phyloP scores from a whole-genome alignment of 2,329 filamentous ascomycete species.

The Fragosphaeria purpurea region DNA sequence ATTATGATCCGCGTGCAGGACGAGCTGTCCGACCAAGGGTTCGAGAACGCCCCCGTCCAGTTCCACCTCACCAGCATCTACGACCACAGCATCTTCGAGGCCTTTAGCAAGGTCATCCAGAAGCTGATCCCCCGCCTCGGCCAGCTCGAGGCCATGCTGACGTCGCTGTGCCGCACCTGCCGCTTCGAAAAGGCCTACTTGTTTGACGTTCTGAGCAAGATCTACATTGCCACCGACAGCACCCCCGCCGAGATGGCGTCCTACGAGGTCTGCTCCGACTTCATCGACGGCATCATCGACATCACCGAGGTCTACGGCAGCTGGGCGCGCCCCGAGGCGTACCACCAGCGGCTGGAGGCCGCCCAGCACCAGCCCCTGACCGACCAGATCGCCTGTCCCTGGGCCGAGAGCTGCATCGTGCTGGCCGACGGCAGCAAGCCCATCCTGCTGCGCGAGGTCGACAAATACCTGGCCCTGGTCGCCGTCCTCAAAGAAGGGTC shows the following conservation, averaged over 20 bases:
- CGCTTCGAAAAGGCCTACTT: constrained; percentile 97
- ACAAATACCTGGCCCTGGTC: constrained; percentile 68
- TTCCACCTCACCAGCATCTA: constrained; percentile 98
- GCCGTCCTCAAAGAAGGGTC: constrained; percentile 81
- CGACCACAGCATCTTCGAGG: constrained; percentile 94
- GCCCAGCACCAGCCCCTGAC: constrained; percentile 52
- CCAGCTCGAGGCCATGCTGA: constrained; percentile 86
- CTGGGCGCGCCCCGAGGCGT: constrained; percentile 51
- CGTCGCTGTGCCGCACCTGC: constrained; percentile 85
- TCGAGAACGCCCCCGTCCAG: constrained; percentile 86
- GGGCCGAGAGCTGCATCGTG: constrained; percentile 59
- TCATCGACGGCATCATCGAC: constrained; percentile 97
- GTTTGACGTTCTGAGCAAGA: constrained; percentile 95
- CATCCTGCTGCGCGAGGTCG: constrained; percentile 59
- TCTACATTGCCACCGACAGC: constrained; percentile 95
- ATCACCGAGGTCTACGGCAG: constrained; percentile 88
- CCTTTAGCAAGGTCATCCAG: constrained; percentile 96
- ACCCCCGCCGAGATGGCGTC: constrained; percentile 88
- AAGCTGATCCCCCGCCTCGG: constrained; percentile 90
- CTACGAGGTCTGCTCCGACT: constrained; percentile 97
- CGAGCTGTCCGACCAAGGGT: constrained; percentile 84
- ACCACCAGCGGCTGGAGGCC: constrained; percentile 46
- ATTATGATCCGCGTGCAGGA: constrained; percentile 95
- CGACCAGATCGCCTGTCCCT: constrained; percentile 55
- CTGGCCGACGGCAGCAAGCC: constrained; percentile 53